Evolutionary conservation across 176 grass and related monocot species (phyloP).

Genomic region (Panicum miliaceum): DNA sequence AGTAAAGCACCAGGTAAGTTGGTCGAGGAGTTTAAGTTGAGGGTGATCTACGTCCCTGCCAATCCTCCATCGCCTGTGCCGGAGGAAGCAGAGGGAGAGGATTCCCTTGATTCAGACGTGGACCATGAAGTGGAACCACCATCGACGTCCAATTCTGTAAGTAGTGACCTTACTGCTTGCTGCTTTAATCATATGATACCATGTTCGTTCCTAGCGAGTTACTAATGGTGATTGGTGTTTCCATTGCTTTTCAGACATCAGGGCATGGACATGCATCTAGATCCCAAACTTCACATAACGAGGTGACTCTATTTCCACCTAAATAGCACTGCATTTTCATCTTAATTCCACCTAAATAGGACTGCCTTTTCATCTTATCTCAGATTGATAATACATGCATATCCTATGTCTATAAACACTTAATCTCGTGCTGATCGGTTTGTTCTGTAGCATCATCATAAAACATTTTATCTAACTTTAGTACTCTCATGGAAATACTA

Average conservation of each 20-base stretch:
- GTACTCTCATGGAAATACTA: background rate
- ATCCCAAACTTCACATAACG: slow-evolving; percentile 42
- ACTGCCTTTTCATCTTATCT: slow-evolving; percentile 18
- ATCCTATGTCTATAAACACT: background rate
- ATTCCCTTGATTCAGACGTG: slow-evolving; percentile 51
- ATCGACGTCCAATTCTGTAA: slow-evolving; percentile 50
- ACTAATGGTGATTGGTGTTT: background rate
- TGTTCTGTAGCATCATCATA: background rate
- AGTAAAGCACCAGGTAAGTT: slow-evolving; percentile 65
- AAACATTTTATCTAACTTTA: background rate
- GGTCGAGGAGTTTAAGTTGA: slow-evolving; percentile 86
- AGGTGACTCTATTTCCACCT: slow-evolving; percentile 44
- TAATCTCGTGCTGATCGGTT: background rate
- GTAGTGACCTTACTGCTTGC: slow-evolving; percentile 30
- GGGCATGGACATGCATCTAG: slow-evolving; percentile 51
- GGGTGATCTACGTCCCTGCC: slow-evolving; percentile 84
- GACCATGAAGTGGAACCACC: slow-evolving; percentile 63
- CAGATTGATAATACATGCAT: background rate
- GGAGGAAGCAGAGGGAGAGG: slow-evolving; percentile 83
- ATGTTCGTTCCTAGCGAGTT: slow-evolving; percentile 9
- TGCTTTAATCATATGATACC: slow-evolving; percentile 21
- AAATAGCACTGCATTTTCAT: background rate
- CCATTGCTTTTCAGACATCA: slow-evolving; percentile 54
- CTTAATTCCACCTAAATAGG: background rate
- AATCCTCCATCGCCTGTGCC: slow-evolving; percentile 97